These are phyloP conservation scores for Cercophora newfieldiana DNA, from an alignment of 495 filamentous ascomycete species.

Conservation along the genomic window DNA sequence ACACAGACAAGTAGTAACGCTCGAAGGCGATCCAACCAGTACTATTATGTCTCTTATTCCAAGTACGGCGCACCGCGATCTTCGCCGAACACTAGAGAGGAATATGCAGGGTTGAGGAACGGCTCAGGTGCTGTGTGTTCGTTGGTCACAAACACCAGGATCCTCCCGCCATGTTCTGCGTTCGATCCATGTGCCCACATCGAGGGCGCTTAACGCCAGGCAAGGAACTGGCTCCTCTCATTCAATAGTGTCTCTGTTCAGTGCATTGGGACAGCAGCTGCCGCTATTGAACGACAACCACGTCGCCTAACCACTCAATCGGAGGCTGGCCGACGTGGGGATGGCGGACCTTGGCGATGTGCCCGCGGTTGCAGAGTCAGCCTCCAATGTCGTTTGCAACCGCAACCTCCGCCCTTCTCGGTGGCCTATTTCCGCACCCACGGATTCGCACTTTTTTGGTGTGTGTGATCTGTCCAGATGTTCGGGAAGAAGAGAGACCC, in stretches of 20 bases:
- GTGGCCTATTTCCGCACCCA: not conserved
- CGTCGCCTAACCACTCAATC: not conserved
- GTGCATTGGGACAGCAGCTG: constrained; percentile 1
- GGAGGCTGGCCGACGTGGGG: not conserved
- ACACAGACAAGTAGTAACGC: not conserved
- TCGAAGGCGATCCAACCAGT: no score
- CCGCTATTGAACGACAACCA: constrained; percentile 18
- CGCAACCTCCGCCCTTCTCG: not conserved
- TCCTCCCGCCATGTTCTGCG: not conserved
- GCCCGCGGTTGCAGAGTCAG: not conserved
- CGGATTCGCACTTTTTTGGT: not conserved
- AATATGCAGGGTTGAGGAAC: no score
- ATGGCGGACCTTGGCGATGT: not conserved
- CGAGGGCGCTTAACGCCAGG: constrained; percentile 11
- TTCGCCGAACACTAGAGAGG: no score
- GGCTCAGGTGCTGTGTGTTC: not conserved
- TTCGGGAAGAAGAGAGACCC: not conserved
- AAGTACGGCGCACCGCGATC: no score
- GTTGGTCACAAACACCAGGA: not conserved
- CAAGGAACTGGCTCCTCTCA: constrained; percentile 12
- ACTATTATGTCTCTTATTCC: no score
- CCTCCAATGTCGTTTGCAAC: not conserved
- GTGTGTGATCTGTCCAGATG: not conserved
- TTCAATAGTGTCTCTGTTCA: constrained; percentile 8
- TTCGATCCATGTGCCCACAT: not conserved